Evolutionary conservation across 805 yeast species (phyloP).

Genomic region (Lipomyces kockii): DNA sequence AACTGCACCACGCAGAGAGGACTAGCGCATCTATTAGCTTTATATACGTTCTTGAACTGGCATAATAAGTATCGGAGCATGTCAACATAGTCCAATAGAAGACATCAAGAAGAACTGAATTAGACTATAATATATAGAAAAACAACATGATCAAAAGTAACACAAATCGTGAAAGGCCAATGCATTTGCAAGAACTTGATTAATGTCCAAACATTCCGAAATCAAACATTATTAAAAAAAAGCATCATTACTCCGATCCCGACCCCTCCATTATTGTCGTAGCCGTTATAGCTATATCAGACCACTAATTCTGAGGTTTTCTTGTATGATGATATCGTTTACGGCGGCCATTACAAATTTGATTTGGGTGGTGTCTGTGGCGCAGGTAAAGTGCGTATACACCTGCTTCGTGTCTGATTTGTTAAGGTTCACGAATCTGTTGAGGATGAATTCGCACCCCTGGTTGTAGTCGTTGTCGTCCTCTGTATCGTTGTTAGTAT

Average conservation of each 20-base stretch:
- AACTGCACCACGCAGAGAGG: no score
- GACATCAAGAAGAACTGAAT: no score
- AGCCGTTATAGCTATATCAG: constrained; percentile 17
- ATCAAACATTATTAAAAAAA: not conserved
- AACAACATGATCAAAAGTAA: no score
- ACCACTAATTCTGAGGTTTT: constrained; percentile 65
- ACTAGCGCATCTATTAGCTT: no score
- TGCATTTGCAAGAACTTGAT: not conserved
- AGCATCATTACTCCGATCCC: not conserved
- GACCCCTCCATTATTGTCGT: not conserved
- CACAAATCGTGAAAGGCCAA: no score
- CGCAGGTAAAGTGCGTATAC: constrained; percentile 92
- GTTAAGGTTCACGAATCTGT: constrained; percentile 66
- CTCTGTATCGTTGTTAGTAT: constrained; percentile 49
- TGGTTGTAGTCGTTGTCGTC: constrained; percentile 64
- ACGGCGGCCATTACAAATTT: constrained; percentile 88
- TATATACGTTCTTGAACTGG: no score
- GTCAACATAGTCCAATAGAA: no score
- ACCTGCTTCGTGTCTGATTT: constrained; percentile 69
- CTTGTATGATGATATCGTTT: constrained; percentile 86
- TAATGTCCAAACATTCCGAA: not conserved
- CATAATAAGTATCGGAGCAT: no score
- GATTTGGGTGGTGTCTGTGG: constrained; percentile 90
- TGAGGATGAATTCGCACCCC: constrained; percentile 73
- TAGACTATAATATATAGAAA: no score